Percentiles rank a stretch among this genome's conserved stretches.
Evolutionary conservation across 2,329 filamentous ascomycete genomes (phyloP).

Genomic region (Sporothrix humicola): DNA sequence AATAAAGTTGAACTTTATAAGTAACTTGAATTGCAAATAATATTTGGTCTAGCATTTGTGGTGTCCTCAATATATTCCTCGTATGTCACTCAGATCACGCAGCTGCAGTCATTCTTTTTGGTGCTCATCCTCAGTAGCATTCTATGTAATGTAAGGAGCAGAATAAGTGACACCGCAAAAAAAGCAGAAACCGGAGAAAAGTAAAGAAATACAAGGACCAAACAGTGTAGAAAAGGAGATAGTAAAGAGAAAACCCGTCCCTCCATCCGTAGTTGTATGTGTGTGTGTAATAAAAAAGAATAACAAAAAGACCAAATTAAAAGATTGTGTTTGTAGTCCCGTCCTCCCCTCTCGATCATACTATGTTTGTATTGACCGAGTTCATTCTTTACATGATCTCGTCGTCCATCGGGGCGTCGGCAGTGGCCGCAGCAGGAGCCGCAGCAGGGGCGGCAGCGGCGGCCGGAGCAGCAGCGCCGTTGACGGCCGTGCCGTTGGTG

Average conservation of each 20-base stretch:
- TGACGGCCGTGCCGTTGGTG: conserved; percentile 48
- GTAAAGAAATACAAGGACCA: conserved; percentile 1
- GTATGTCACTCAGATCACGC: not conserved
- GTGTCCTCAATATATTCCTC: too few relatives aligned
- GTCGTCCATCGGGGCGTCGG: conserved; percentile 70
- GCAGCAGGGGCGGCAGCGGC: conserved; percentile 47
- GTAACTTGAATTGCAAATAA: too few relatives aligned
- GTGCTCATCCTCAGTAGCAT: conserved; percentile 23
- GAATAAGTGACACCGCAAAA: not conserved
- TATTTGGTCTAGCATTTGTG: too few relatives aligned
- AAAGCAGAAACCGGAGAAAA: not conserved
- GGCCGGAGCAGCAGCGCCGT: conserved; percentile 51
- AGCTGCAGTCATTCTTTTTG: not conserved
- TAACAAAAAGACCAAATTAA: conserved; percentile 22
- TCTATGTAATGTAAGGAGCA: conserved; percentile 24
- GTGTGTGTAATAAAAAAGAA: not conserved
- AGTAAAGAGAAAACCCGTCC: conserved; percentile 1
- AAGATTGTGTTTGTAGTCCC: conserved; percentile 4
- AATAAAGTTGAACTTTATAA: too few relatives aligned
- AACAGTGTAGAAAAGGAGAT: not conserved
- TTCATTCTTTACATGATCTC: conserved; percentile 58
- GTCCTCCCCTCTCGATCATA: not conserved
- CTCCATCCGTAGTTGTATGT: not conserved
- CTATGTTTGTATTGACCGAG: not conserved
- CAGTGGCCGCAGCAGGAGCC: conserved; percentile 51